Base-by-base conservation (phyloP, 2,329 filamentous ascomycete species). In the Elsinoe australis region DNA sequence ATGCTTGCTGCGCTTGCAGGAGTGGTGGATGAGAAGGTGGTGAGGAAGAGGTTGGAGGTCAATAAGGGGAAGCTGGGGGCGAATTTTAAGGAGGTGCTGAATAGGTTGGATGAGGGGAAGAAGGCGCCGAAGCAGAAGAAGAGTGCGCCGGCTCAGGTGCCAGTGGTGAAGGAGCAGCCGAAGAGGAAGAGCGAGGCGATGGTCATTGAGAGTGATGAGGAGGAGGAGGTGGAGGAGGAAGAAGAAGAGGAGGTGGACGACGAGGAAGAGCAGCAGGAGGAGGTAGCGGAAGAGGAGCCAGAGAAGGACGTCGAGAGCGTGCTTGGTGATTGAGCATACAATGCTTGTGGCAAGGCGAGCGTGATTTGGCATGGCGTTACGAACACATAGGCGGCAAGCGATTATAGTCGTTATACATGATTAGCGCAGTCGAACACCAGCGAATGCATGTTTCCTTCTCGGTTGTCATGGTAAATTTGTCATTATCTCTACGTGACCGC, bases 11-110 rank as follows among this genome's bases (percentile, higher is more conserved):
- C 94, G 17, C 72, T 85, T 7, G 86, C 82, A 15, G 80, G 80
- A 47, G 79, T 88, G 32, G 71, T 95, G 44, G 87, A 94, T 60
- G 68, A 72, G 33, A 71, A 70, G 1, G 79, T 78, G 3, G 73
- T 94, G 28, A 77, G 78, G 53, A 78, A 79, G 57, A 76, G 88
- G 15, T 71, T 98, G 17, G 74, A 83, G 58, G 76, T 86, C 55
- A 95, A 98, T 66, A 83, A 83, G 61, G 71, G 70, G n/a, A 81
- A 79, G 60, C 74, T 98, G 2, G 92, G 92, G 2, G 71, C 78
- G 36, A 95, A 92, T 62, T 94, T 86, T 72, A 86, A 83, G 59
- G 87, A 92, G 58, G 80, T 95, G 5, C 71, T 95, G 3, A 78
- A 79, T 6, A 92, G 83, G 63, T 71, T 96, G 3, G 88, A 95